A percentile compares a stretch with the other conserved stretches of the same genome.
These are phyloP conservation scores for Pleurotus eryngii DNA, from an alignment of 768 basidiomycete genomes.

Conservation along the genomic window DNA sequence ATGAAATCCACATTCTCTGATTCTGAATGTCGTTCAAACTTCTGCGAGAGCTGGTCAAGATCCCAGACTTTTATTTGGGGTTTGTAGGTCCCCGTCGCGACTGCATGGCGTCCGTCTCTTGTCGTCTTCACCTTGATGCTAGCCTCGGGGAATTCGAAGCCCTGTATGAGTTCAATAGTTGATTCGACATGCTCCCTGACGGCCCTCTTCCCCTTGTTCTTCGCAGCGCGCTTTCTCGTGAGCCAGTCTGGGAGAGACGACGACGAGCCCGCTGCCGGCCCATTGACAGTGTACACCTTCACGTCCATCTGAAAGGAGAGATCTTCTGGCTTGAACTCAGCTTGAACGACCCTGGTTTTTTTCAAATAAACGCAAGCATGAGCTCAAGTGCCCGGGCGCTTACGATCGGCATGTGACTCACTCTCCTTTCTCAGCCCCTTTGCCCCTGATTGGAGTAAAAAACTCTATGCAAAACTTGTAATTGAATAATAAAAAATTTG, in stretches of 20 bases:
- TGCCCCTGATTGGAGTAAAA: too few relatives aligned
- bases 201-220: conserved; percentile 65
- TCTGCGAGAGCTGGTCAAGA: conserved; percentile 84
- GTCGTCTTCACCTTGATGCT: conserved; percentile 90
- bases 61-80: conserved; percentile 97
- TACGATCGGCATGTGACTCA: too few relatives aligned
- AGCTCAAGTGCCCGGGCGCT: too few relatives aligned
- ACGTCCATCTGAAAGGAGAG: conserved; percentile 27
- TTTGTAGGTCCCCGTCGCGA: conserved; percentile 97
- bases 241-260: conserved; percentile 96
- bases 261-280: conserved; percentile 81
- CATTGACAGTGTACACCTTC: conserved; percentile 96
- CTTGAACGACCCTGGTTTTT: too few relatives aligned
- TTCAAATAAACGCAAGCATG: too few relatives aligned
- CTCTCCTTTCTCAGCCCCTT: too few relatives aligned
- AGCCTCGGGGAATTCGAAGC: conserved; percentile 97
- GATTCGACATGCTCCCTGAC: conserved; percentile 75
- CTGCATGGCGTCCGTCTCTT: conserved; percentile 85
- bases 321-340: too few relatives aligned
- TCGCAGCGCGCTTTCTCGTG: conserved; percentile 61
- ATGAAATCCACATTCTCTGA: conserved; percentile 97
- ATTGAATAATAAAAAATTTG: too few relatives aligned
- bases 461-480: too few relatives aligned
- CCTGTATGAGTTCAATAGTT: conserved; percentile 87
- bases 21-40: conserved; percentile 95